phyloP scores from a whole-genome alignment of 352 stramenopile genomes.

The Thraustochytrium sp. region DNA sequence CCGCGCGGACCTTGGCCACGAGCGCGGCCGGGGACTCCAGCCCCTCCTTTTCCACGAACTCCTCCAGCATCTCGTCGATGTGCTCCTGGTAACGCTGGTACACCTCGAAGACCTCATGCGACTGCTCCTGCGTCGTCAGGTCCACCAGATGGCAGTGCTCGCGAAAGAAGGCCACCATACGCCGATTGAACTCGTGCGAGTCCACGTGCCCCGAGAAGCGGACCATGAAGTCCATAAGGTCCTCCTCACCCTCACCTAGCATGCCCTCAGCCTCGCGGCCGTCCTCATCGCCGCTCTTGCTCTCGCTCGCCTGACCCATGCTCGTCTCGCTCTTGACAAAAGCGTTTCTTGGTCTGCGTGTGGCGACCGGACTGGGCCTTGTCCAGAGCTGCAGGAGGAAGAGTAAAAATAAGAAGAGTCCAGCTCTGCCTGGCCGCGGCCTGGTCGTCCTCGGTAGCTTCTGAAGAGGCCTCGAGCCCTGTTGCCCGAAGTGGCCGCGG shows the following conservation, averaged over 20 bases:
- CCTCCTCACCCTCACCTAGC: not conserved
- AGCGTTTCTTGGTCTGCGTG: no score
- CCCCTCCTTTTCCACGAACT: not conserved
- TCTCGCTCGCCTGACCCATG: no score
- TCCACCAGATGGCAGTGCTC: conserved; percentile 28
- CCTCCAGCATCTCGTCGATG: conserved; percentile 16
- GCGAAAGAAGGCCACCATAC: not conserved
- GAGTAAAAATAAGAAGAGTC: no score
- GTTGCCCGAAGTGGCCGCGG: no score
- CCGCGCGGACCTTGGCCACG: not conserved
- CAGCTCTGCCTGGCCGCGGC: no score
- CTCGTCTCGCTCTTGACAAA: no score
- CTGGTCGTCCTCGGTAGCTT: no score
- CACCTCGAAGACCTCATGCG: not conserved
- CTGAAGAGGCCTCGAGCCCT: no score
- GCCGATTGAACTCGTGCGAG: not conserved
- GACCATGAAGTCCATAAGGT: conserved; percentile 26
- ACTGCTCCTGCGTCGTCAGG: not conserved
- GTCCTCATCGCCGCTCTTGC: not conserved
- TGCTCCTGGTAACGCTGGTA: not conserved
- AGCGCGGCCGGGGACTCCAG: not conserved
- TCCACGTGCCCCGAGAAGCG: conserved; percentile 22
- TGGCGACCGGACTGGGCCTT: no score
- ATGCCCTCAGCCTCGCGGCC: not conserved
- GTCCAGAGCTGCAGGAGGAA: no score